Evolutionary conservation across 306 rosid genomes (phyloP), one percentile per base, ranked within the genome.

Genomic region (Phaseolus lunatus): DNA sequence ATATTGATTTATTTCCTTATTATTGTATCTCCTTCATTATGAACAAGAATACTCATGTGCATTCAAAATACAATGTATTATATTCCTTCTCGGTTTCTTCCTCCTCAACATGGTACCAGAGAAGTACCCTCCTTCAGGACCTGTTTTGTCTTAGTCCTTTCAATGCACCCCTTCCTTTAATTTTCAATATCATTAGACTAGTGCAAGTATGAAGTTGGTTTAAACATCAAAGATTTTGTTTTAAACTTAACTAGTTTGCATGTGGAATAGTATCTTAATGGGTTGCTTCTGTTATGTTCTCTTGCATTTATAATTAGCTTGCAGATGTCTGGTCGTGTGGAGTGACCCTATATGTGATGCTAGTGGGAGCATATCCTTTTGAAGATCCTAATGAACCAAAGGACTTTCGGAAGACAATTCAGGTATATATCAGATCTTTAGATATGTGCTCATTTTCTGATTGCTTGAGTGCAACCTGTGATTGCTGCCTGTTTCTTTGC

Each of bases 321-420:
- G 96, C 98, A 72, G 98, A 93, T 88, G 98, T 93, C 50, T 93
- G 98, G 98, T 93, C 98, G 11, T 90, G 96, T 84, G 98, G 96
- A 70, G 98, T 93, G 48, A 90, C 96, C 77, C 88, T 93, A 68
- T 93, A 89, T 66, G 98, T 93, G 70, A 90, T 93, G 98, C 83
- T 93, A 64, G 91, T 93, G 33, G 96, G 98, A 76, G 81, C 84
- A 33, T 93, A 93, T 85, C 98, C 98, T 81, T 93, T 93, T 44
- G 98, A 93, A 80, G 98, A 93, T 77, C 98, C 96, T 57, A 90
- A 81, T 67, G 94, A 90, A 71, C 96, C 98, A 39, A 90, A 84
- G 82, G 96, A 93, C 86, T 90, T 89, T 84, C 85, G 94, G 65
- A 93, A 84, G 86, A 90, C 98, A 9, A 90, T 93, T 79, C 96